These are phyloP conservation scores for Capsicum rhomboideum DNA, from an alignment of 257 asterid species.

Conservation along the genomic window DNA sequence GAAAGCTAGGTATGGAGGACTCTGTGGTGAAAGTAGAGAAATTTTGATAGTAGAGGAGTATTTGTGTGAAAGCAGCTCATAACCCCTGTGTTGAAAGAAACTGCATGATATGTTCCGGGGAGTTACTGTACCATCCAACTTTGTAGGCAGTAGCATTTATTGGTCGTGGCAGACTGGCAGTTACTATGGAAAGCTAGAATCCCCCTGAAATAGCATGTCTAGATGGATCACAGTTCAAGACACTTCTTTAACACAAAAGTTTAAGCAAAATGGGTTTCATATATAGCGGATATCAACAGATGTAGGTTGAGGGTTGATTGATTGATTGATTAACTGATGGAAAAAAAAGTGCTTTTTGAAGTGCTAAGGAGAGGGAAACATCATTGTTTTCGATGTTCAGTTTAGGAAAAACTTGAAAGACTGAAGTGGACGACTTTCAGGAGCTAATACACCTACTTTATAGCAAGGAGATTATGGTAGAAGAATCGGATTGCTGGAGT, in stretches of 20 bases:
- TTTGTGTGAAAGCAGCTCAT: neutral
- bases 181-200: neutral
- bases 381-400: neutral
- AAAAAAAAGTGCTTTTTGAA: neutral
- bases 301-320: neutral
- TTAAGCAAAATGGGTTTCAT: neutral
- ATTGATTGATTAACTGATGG: neutral
- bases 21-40: neutral
- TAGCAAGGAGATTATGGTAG: neutral
- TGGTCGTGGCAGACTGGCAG: neutral
- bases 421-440: neutral
- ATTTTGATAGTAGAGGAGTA: neutral
- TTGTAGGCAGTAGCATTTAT: neutral
- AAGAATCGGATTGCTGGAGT: neutral
- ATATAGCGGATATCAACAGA: neutral
- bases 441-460: neutral
- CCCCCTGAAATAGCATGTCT: neutral
- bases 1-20: neutral
- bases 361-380: neutral
- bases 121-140: neutral
- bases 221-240: neutral
- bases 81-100: no score
- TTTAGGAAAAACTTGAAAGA: neutral
- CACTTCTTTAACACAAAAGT: neutral
- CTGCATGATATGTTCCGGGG: no score